Evolutionary conservation across 2,329 filamentous ascomycete species (phyloP).

Genomic region (Torrubiellomyces zombiae): DNA sequence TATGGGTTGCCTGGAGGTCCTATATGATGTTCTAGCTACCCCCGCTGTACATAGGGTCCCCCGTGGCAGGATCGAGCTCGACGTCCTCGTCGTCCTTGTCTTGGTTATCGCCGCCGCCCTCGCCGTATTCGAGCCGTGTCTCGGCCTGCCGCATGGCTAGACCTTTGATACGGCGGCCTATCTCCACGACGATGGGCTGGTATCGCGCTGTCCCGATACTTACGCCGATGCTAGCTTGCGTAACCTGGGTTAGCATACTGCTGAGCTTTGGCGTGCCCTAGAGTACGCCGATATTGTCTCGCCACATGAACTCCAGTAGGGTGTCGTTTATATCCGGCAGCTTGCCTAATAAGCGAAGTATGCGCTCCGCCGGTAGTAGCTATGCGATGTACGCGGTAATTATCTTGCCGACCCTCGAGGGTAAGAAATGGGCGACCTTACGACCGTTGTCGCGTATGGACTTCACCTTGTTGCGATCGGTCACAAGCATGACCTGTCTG

Average conservation of each 20-base stretch:
- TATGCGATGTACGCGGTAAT: slow-evolving; percentile 4
- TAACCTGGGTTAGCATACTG: not conserved
- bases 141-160: slow-evolving; percentile 2
- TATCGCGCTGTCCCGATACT: slow-evolving; percentile 3
- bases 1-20: slow-evolving; percentile 4
- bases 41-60: slow-evolving; percentile 2
- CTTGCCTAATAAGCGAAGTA: not conserved
- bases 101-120: not conserved
- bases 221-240: slow-evolving; percentile 1
- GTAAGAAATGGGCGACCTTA: slow-evolving; percentile 4
- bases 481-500: slow-evolving; percentile 4
- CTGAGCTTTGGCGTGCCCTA: not conserved
- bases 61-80: slow-evolving; percentile 2
- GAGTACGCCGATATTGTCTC: not conserved
- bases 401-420: slow-evolving; percentile 2
- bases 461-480: slow-evolving; percentile 5
- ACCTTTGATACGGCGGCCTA: not conserved
- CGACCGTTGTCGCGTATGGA: slow-evolving; percentile 2
- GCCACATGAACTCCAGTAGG: not conserved
- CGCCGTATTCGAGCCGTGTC: no score
- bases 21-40: slow-evolving; percentile 4
- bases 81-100: slow-evolving; percentile 2
- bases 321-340: not conserved
- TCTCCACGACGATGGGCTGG: slow-evolving; percentile 1
- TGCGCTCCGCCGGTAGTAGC: not conserved